phyloP scores from a whole-genome alignment of 176 grass and related monocot genomes.

The Alloteropsis semialata region DNA sequence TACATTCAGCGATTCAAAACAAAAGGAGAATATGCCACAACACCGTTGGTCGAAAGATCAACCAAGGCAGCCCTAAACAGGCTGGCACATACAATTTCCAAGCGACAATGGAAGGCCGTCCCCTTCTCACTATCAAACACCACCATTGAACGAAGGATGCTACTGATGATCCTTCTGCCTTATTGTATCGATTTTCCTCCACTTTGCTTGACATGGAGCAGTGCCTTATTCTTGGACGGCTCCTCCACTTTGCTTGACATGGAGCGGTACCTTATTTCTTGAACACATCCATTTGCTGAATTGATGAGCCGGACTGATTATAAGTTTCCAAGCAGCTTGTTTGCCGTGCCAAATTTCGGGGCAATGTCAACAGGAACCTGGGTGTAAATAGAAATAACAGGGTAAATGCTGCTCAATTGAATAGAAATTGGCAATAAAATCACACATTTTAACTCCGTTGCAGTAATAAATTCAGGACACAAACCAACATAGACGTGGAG shows the following conservation, averaged over 20 bases:
- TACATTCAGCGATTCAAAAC: no score
- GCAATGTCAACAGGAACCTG: slow-evolving; percentile 87
- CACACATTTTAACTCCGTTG: background rate
- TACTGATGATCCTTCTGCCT: background rate
- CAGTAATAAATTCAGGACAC: background rate
- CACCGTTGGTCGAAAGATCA: no score
- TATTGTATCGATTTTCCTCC: background rate
- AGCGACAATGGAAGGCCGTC: background rate
- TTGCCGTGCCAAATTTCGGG: slow-evolving; percentile 53
- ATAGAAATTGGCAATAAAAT: background rate
- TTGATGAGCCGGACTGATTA: background rate
- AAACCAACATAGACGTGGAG: background rate
- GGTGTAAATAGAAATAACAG: slow-evolving; percentile 17
- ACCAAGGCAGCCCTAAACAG: background rate
- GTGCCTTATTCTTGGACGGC: background rate
- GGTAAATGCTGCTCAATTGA: background rate
- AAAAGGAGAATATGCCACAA: no score
- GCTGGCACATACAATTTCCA: background rate
- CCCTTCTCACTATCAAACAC: background rate
- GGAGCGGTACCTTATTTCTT: background rate
- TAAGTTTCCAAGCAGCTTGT: slow-evolving; percentile 43
- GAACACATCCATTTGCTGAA: background rate
- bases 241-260: no score
- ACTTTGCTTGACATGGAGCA: background rate
- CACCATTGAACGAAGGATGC: background rate